phyloP scores from a whole-genome alignment of 345 rosid genomes.

The Turnera subulata region DNA sequence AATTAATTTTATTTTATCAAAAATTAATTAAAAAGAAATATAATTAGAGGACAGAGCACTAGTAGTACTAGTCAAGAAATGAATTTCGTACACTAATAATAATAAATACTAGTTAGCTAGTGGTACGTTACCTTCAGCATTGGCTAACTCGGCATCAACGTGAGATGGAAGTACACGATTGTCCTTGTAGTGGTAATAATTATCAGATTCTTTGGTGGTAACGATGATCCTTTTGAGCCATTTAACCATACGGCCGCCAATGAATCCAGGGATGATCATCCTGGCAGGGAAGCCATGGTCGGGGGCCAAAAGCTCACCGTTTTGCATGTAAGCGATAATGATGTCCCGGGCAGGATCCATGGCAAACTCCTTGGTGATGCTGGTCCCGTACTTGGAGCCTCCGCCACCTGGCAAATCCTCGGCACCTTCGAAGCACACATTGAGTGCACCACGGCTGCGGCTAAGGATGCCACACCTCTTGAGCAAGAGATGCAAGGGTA shows the following conservation, averaged over 20 bases:
- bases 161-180: constrained; percentile 84
- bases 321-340: constrained; percentile 88
- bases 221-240: constrained; percentile 84
- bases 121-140: constrained; percentile 84
- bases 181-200: constrained; percentile 71
- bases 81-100: no score
- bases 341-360: constrained; percentile 88
- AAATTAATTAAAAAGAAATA: no score
- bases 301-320: constrained; percentile 71
- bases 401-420: constrained; percentile 97
- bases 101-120: no score
- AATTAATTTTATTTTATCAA: no score
- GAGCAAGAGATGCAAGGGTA: constrained; percentile 55
- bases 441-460: constrained; percentile 57
- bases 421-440: constrained; percentile 91
- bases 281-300: constrained; percentile 95
- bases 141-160: constrained; percentile 83
- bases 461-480: constrained; percentile 65
- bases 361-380: constrained; percentile 55
- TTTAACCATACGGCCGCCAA: constrained; percentile 95
- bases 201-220: constrained; percentile 68
- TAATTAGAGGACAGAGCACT: no score
- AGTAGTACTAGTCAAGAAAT: no score
- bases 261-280: constrained; percentile 78
- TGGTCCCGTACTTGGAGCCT: constrained; percentile 89